Percentiles rank a stretch among this genome's conserved stretches.
phyloP scores from a whole-genome alignment of 768 basidiomycete genomes.

The Galerina marginata region DNA sequence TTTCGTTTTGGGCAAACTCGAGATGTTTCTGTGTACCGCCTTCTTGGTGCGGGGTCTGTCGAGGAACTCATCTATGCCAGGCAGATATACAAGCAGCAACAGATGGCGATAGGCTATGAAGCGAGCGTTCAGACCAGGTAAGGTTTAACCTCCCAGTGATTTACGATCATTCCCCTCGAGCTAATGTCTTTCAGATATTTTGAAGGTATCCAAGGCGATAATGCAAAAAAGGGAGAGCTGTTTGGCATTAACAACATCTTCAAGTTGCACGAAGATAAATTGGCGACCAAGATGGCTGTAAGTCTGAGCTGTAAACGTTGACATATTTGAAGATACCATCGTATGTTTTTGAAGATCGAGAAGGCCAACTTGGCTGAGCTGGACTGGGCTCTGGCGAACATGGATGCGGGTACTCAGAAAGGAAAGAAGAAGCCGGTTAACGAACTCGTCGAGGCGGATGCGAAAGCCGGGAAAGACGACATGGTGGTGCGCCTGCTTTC shows the following conservation, averaged over 20 bases:
- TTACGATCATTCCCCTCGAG: neutral
- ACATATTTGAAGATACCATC: slow-evolving; percentile 20
- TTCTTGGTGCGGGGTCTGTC: slow-evolving; percentile 85
- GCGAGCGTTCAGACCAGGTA: slow-evolving; percentile 84
- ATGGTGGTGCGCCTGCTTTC: slow-evolving; percentile 26
- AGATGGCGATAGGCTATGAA: slow-evolving; percentile 90
- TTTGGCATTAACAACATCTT: slow-evolving; percentile 90
- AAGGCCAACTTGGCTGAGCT: slow-evolving; percentile 73
- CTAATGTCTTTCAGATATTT: slow-evolving; percentile 61
- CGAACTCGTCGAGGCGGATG: slow-evolving; percentile 53
- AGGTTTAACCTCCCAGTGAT: neutral
- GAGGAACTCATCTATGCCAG: slow-evolving; percentile 90
- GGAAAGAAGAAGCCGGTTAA: slow-evolving; percentile 38
- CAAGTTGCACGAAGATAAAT: slow-evolving; percentile 68
- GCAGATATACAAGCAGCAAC: slow-evolving; percentile 93
- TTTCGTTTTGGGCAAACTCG: slow-evolving; percentile 88
- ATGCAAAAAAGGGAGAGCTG: slow-evolving; percentile 74
- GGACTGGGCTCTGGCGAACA: slow-evolving; percentile 80
- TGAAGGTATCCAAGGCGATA: slow-evolving; percentile 82
- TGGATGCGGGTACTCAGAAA: slow-evolving; percentile 36
- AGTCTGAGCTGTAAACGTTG: slow-evolving; percentile 23
- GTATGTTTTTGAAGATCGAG: slow-evolving; percentile 63
- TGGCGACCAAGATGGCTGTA: slow-evolving; percentile 79
- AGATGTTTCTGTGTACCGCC: slow-evolving; percentile 82
- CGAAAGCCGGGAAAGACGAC: slow-evolving; percentile 49